Conservation (phyloP, 2,329 filamentous ascomycete species). For the Ambrosiella xylebori region DNA sequence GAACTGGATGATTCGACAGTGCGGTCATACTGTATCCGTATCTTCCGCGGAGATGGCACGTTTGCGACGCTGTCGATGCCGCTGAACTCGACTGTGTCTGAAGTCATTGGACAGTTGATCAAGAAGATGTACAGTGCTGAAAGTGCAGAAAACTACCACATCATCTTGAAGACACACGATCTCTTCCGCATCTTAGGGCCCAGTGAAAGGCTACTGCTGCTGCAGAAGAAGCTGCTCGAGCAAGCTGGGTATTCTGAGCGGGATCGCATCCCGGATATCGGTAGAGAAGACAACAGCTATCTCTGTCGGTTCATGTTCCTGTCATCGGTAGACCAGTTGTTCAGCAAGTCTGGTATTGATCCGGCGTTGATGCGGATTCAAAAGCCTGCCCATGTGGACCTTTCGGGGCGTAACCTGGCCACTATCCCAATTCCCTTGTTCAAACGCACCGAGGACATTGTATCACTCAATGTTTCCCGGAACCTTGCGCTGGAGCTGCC, state of each 20-base stretch:
- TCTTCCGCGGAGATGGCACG: conserved; percentile 85
- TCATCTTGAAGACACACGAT: conserved; percentile 86
- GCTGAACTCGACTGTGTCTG: conserved; percentile 67
- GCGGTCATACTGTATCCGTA: conserved; percentile 63
- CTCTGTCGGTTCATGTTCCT: conserved; percentile 91
- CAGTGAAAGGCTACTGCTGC: conserved; percentile 66
- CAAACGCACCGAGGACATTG: conserved; percentile 79
- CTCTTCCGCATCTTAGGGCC: conserved; percentile 64
- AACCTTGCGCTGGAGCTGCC: conserved; percentile 87
- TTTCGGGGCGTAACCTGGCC: conserved; percentile 75
- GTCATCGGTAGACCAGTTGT: conserved; percentile 35
- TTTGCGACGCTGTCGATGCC: conserved; percentile 82
- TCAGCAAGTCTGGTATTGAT: conserved; percentile 55
- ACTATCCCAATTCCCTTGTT: conserved; percentile 93
- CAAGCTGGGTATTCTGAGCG: conserved; percentile 79
- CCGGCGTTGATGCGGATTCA: conserved; percentile 65
- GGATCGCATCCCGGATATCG: conserved; percentile 82
- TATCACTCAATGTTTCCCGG: conserved; percentile 80
- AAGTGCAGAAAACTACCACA: conserved; percentile 83
- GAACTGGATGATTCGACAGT: conserved; percentile 29
- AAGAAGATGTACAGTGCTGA: conserved; percentile 91
- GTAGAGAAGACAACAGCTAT: conserved; percentile 93
- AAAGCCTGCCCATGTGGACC: conserved; percentile 87
- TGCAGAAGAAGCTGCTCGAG: conserved; percentile 81
- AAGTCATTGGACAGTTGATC: conserved; percentile 76